A percentile compares a stretch with the other conserved stretches of the same genome.
These are phyloP conservation scores for Tephrocybe sp. DNA, from an alignment of 768 basidiomycete genomes.

Conservation along the genomic window DNA sequence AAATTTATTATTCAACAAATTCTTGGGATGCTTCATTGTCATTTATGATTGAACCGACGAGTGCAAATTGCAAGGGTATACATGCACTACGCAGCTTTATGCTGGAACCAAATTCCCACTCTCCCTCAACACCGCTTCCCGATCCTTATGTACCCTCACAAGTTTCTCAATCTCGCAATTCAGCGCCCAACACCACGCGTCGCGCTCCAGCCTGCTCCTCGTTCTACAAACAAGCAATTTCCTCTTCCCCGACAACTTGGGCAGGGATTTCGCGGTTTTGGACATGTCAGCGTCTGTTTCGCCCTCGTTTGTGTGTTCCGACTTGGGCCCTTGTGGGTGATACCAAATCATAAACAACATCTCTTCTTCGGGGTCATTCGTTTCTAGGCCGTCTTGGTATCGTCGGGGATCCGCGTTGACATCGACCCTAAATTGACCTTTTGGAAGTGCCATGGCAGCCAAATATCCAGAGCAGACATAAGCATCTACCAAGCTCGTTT, in stretches of 20 bases:
- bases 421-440: constrained; percentile 60
- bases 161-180: constrained; percentile 87
- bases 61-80: constrained; percentile 11
- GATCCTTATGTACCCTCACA: constrained; percentile 53
- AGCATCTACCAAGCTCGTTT: constrained; percentile 64
- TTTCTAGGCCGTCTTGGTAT: constrained; percentile 89
- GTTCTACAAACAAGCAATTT: constrained; percentile 67
- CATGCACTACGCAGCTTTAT: constrained; percentile 12
- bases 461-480: constrained; percentile 89
- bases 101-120: constrained; percentile 53
- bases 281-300: constrained; percentile 15
- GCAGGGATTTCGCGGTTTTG: constrained; percentile 34
- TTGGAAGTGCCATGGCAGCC: constrained; percentile 62
- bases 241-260: constrained; percentile 51
- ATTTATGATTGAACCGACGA: constrained; percentile 1
- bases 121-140: constrained; percentile 67
- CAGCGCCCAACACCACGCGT: constrained; percentile 94
- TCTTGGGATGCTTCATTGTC: not conserved
- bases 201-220: constrained; percentile 83
- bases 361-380: constrained; percentile 85
- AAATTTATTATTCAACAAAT: not conserved
- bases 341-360: constrained; percentile 83
- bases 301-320: constrained; percentile 22
- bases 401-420: constrained; percentile 56
- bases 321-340: constrained; percentile 33